Conservation (phyloP, 495 filamentous ascomycete genomes). For the Lentithecium fluviatile region DNA sequence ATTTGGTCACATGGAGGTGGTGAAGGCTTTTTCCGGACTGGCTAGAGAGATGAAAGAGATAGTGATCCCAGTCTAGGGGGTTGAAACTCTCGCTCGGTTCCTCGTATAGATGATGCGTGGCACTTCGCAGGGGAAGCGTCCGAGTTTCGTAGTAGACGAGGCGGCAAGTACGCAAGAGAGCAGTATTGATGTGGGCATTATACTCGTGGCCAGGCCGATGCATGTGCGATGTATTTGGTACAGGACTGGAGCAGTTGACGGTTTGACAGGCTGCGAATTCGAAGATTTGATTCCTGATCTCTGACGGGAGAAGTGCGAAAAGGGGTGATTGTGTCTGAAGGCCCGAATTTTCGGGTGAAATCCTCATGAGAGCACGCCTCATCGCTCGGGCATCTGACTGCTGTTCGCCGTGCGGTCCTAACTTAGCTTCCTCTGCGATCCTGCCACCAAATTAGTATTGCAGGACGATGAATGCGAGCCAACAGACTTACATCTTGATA, state of each 20-base stretch:
- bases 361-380: slow-evolving; percentile 2
- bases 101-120: slow-evolving; percentile 19
- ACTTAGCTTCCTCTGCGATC: neutral
- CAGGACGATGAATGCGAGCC: too few relatives aligned
- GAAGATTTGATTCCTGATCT: slow-evolving; percentile 34
- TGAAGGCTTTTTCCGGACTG: neutral
- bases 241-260: slow-evolving; percentile 16
- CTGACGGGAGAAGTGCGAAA: slow-evolving; percentile 27
- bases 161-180: slow-evolving; percentile 28
- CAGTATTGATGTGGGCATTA: neutral
- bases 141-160: slow-evolving; percentile 29
- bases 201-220: slow-evolving; percentile 24
- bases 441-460: neutral
- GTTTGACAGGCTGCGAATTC: slow-evolving; percentile 21
- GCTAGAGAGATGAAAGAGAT: neutral
- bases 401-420: neutral
- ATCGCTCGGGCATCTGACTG: neutral
- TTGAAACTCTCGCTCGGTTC: neutral
- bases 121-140: slow-evolving; percentile 17
- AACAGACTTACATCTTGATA: too few relatives aligned
- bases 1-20: neutral
- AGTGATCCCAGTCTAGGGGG: neutral
- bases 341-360: slow-evolving; percentile 17
- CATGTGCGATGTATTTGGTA: neutral
- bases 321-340: slow-evolving; percentile 31